A percentile compares a stretch with the other conserved stretches of the same genome.
phyloP scores from a whole-genome alignment of 2,329 filamentous ascomycete genomes.

The Colletotrichum horii region DNA sequence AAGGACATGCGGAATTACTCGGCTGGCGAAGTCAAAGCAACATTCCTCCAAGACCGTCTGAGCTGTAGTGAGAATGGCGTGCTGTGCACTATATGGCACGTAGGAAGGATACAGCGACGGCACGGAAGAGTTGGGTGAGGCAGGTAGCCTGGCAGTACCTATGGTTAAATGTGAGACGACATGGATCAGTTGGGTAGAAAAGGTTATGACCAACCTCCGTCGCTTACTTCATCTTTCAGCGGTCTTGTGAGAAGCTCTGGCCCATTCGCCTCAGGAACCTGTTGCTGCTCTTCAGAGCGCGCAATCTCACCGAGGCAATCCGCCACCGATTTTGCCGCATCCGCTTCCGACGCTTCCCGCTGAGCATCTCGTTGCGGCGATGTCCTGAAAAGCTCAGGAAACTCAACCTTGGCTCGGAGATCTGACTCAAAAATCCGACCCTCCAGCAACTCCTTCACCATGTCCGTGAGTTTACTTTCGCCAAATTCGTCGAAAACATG shows the following conservation, averaged over 20 bases:
- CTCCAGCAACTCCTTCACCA: conserved; percentile 28
- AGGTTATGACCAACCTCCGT: not conserved
- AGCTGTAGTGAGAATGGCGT: conserved; percentile 37
- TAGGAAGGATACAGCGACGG: conserved; percentile 34
- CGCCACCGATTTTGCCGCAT: conserved; percentile 29
- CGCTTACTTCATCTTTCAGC: not conserved
- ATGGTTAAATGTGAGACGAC: no score
- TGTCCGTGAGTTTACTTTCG: conserved; percentile 22
- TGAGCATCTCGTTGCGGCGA: conserved; percentile 28
- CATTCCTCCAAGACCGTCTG: conserved; percentile 41
- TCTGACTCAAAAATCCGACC: conserved; percentile 35
- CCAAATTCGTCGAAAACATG: conserved; percentile 23
- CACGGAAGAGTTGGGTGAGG: not conserved
- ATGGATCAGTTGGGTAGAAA: no score
- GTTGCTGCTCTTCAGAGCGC: not conserved
- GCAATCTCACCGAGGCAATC: conserved; percentile 31
- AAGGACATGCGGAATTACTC: conserved; percentile 35
- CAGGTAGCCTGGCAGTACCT: no score
- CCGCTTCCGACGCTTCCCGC: conserved; percentile 32
- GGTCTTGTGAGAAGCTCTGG: rapidly evolving
- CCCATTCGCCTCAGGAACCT: not conserved
- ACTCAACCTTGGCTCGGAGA: conserved; percentile 34
- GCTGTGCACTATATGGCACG: conserved; percentile 39
- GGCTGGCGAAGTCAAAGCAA: conserved; percentile 40
- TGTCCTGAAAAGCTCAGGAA: conserved; percentile 35